phyloP scores from a whole-genome alignment of 148 eudicot species.

The Cornus kousa region DNA sequence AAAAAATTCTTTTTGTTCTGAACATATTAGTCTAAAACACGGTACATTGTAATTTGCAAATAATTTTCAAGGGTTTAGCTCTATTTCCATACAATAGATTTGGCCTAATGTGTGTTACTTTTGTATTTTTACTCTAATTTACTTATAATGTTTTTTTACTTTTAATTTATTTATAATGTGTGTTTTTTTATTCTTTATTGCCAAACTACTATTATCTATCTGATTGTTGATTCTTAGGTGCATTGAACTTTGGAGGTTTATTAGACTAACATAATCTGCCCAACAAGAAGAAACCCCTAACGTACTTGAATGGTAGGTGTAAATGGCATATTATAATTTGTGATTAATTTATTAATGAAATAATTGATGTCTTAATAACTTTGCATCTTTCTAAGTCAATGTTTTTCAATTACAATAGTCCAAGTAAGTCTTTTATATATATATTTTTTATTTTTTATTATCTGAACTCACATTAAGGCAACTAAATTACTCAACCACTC shows the following conservation, averaged over 20 bases:
- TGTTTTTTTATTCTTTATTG: neutral
- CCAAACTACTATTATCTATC: neutral
- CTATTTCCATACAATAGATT: no score
- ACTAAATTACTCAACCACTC: no score
- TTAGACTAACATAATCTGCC: neutral
- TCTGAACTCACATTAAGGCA: slow-evolving; percentile 15
- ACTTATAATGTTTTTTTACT: no score
- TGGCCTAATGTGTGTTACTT: no score
- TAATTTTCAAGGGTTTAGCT: neutral
- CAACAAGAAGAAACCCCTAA: neutral
- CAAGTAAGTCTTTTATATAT: no score
- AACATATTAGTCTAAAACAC: no score
- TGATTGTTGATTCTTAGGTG: neutral
- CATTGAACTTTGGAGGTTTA: neutral
- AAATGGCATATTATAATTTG: neutral
- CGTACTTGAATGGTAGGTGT: neutral
- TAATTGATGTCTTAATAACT: neutral
- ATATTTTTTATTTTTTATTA: no score
- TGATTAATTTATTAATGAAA: neutral
- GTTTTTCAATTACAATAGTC: no score
- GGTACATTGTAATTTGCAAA: no score
- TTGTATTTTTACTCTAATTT: no score
- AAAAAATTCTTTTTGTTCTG: no score
- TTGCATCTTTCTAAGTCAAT: neutral
- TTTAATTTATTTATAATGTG: no score